phyloP scores from a whole-genome alignment of 352 stramenopile genomes.

The Globisporangium apiculatum region DNA sequence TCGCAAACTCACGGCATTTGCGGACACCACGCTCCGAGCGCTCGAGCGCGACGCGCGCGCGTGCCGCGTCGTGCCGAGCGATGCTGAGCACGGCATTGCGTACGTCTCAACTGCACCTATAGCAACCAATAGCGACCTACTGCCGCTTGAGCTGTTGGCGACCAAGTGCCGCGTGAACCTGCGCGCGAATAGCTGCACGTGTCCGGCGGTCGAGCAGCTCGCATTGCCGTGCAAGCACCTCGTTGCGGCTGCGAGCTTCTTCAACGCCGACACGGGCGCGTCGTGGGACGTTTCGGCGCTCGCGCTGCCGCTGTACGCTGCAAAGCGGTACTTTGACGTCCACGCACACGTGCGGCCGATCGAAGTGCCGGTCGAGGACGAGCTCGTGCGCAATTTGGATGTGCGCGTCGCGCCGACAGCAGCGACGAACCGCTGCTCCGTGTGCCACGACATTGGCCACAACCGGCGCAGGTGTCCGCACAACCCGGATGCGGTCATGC shows the following conservation, averaged over 20 bases:
- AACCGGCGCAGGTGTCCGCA: constrained; percentile 33
- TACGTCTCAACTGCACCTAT: constrained; percentile 27
- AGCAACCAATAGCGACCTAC: neutral
- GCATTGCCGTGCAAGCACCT: constrained; percentile 35
- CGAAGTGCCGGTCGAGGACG: constrained; percentile 35
- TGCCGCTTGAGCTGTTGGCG: constrained; percentile 6
- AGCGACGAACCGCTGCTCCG: constrained; percentile 24
- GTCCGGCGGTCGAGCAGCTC: constrained; percentile 26
- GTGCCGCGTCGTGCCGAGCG: constrained; percentile 35
- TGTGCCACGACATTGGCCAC: constrained; percentile 36
- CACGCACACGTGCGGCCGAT: constrained; percentile 21
- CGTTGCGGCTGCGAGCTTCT: constrained; percentile 25
- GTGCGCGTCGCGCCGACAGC: constrained; percentile 26
- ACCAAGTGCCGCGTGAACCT: constrained; percentile 38
- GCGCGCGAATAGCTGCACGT: constrained; percentile 24
- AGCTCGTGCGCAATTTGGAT: constrained; percentile 29
- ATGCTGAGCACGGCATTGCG: constrained; percentile 26
- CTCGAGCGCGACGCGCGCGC: constrained; percentile 22
- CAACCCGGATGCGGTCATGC: neutral
- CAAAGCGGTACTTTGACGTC: constrained; percentile 21
- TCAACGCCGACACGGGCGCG: constrained; percentile 26
- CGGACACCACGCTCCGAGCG: constrained; percentile 21
- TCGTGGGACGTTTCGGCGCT: constrained; percentile 26
- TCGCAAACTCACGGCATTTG: constrained; percentile 26
- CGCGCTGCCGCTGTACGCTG: constrained; percentile 25